A percentile compares a stretch with the other conserved stretches of the same genome.
These are phyloP conservation scores for Leishmania tropica DNA, from an alignment of 208 protist species.

Conservation along the genomic window DNA sequence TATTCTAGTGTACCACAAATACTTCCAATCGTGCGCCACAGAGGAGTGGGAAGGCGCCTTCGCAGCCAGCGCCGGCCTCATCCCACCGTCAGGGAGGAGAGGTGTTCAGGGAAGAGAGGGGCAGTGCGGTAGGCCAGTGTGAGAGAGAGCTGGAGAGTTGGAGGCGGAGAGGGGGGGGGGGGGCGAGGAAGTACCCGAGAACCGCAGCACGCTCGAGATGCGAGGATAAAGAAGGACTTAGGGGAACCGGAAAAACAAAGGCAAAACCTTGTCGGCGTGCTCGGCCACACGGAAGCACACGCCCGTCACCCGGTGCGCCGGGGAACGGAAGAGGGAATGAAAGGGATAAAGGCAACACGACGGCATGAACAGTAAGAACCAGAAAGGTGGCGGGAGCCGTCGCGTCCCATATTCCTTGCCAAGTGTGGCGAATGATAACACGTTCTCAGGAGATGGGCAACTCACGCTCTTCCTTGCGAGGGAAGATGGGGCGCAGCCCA, in stretches of 20 bases:
- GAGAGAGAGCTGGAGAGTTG: background rate
- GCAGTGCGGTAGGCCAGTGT: background rate
- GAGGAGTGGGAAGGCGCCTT: background rate
- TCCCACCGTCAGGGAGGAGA: background rate
- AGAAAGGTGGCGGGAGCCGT: background rate
- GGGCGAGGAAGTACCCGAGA: background rate
- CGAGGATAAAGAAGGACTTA: background rate
- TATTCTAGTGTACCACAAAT: background rate
- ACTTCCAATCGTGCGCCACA: background rate
- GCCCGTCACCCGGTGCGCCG: background rate
- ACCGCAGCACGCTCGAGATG: background rate
- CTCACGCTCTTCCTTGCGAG: constrained; percentile 55
- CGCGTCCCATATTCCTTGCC: background rate
- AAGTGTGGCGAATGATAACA: background rate
- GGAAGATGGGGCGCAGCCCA: constrained; percentile 61
- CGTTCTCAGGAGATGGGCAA: constrained; percentile 11
- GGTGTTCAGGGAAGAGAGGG: background rate
- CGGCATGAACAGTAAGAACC: background rate
- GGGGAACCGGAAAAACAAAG: background rate
- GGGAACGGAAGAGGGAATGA: background rate
- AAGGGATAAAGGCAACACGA: background rate
- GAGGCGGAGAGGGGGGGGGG: background rate
- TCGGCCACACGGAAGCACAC: background rate
- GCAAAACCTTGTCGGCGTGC: background rate
- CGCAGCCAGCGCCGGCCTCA: background rate